Evolutionary conservation across 331 rosid genomes (phyloP).

Genomic region (Malus hybrid): DNA sequence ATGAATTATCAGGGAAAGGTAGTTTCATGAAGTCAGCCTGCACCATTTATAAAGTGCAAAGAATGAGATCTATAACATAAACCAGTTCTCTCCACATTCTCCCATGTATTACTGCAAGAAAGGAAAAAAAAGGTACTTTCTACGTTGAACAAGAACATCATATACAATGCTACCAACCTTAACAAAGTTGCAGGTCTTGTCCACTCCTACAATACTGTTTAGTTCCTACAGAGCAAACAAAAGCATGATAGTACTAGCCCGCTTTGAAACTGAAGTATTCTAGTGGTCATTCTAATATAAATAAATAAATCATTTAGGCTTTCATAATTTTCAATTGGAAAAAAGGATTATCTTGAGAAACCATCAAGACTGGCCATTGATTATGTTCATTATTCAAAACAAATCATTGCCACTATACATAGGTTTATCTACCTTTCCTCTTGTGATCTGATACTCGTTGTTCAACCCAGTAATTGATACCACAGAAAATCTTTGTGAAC

Average conservation of each 20-base stretch:
- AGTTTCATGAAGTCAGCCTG: slow-evolving; percentile 92
- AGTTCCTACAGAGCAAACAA: slow-evolving; percentile 43
- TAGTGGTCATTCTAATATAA: neutral
- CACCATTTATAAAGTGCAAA: slow-evolving; percentile 14
- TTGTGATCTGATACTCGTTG: slow-evolving; percentile 78
- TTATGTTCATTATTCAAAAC: neutral
- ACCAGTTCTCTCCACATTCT: neutral
- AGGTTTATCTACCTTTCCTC: slow-evolving; percentile 50
- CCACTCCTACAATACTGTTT: slow-evolving; percentile 45
- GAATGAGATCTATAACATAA: neutral
- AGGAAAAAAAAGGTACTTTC: neutral
- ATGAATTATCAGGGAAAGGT: slow-evolving; percentile 65
- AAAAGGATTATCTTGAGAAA: slow-evolving; percentile 2
- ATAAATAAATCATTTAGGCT: neutral
- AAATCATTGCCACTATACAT: neutral
- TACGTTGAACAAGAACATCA: neutral
- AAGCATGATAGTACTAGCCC: slow-evolving; percentile 3
- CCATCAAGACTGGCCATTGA: neutral
- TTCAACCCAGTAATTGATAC: slow-evolving; percentile 65
- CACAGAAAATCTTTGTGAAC: neutral
- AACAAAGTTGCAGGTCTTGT: slow-evolving; percentile 59
- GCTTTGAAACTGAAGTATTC: neutral
- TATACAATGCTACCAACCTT: slow-evolving; percentile 41
- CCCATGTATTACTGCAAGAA: neutral
- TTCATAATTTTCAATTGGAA: neutral